Base-by-base conservation (phyloP, 1,284 basidiomycete genomes). In the Boletellus deceptivus region DNA sequence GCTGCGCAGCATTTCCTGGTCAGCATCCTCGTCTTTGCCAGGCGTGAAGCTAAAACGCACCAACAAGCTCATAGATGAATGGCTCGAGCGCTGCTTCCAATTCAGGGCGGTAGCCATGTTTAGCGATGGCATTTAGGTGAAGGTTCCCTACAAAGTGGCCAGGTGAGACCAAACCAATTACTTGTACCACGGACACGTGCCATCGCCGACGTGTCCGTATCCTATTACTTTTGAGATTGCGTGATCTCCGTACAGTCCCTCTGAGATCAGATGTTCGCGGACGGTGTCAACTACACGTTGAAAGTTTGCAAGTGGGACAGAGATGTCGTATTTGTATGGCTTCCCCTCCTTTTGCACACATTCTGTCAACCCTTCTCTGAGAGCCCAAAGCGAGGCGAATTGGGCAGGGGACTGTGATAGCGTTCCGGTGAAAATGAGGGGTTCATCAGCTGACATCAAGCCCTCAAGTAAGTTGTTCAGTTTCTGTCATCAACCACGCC, bases 301-400 rank as follows among this genome's bases (percentile, higher is more conserved):
- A 82, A 99, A 99, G 60, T 86, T 82, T 18, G 82, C 77, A 4
- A 97, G 78, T 3, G 96, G 96, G 31, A 99, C 84, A 17, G 92
- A 95, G 37, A 99, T 82, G 64, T 99, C 97, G 70, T 99, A 99
- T 75, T 99, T 99, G 78, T 97, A 99, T 6, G 90, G 87, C 59
- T 93, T 93, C 41, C 97, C 97, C 66, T 93, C 87, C 70, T 98
- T 98, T 24, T 91, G 91, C 3, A 92, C 83, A 1, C 95, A 91
- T 70, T 99, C 97, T 3, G 97, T 88, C 20, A 99, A 81, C 36
- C 89, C 86, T 72, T 99, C 97, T n/a, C 97, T 88, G 16, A 99
- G 77, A 1, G 87, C 84, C 97, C 97, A 99, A 3, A 99, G 73
- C 0, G 88, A 87, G 1, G 86, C 80, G 60, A 98, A 91, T 67